These are phyloP conservation scores for Aspergillus olivimuriae DNA, from an alignment of 495 filamentous ascomycete genomes.

Conservation along the genomic window DNA sequence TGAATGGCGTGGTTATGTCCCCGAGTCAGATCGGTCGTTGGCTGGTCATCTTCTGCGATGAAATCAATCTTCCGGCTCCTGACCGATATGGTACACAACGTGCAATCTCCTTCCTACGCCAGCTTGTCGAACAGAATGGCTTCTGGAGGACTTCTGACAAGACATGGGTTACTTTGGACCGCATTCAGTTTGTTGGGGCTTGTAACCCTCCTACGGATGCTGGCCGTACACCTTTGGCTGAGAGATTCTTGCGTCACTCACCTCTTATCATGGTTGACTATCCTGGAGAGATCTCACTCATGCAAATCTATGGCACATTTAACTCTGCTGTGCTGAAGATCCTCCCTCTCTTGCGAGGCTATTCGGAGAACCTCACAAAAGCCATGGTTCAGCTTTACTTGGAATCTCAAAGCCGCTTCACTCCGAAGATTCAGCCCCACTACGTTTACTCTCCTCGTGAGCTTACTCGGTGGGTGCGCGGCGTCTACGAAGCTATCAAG, in stretches of 20 bases:
- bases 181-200: constrained; percentile 97
- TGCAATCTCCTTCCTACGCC: constrained; percentile 92
- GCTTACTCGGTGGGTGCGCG: constrained; percentile 92
- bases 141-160: constrained; percentile 98
- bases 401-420: constrained; percentile 90
- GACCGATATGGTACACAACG: constrained; percentile 97
- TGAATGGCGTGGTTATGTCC: constrained; percentile 92
- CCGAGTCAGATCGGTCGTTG: constrained; percentile 95
- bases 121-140: constrained; percentile 96
- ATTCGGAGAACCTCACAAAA: constrained; percentile 88
- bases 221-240: constrained; percentile 88
- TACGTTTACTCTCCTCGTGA: constrained; percentile 99
- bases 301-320: constrained; percentile 98
- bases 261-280: constrained; percentile 99
- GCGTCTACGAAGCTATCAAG: constrained; percentile 92
- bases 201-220: constrained; percentile 99
- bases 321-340: constrained; percentile 96
- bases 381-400: constrained; percentile 97
- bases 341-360: constrained; percentile 88
- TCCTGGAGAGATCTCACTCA: constrained; percentile 87
- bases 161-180: constrained; percentile 94
- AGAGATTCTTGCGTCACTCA: constrained; percentile 88
- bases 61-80: constrained; percentile 97
- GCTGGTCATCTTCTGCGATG: constrained; percentile 98
- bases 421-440: constrained; percentile 91